Evolutionary conservation across 1,284 basidiomycete species (phyloP).

Genomic region (Ganoderma lucidum): DNA sequence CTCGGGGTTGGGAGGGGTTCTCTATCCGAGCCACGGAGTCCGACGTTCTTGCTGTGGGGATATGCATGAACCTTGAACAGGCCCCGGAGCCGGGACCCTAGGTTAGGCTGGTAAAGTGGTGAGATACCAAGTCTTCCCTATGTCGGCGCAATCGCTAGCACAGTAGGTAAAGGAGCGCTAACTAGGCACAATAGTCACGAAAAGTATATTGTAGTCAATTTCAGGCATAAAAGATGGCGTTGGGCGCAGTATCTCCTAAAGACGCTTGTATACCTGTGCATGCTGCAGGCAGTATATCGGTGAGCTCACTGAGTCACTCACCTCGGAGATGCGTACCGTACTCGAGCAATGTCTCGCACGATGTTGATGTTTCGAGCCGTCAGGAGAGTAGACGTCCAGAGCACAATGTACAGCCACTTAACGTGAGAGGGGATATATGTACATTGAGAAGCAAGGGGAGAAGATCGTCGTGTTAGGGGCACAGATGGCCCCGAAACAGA

Average conservation of each 20-base stretch:
- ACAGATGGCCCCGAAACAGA: constrained; percentile 35
- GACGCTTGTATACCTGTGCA: not conserved
- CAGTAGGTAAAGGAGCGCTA: not conserved
- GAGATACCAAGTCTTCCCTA: not conserved
- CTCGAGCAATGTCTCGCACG: not conserved
- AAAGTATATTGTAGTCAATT: constrained; percentile 24
- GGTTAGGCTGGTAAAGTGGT: not conserved
- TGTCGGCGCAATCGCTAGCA: not conserved
- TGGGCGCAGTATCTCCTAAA: not conserved
- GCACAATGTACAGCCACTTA: constrained; percentile 38
- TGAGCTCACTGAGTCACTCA: not conserved
- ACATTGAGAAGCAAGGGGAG: constrained; percentile 40
- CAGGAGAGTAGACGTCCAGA: constrained; percentile 31
- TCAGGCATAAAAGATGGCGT: not conserved
- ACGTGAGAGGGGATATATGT: constrained; percentile 42
- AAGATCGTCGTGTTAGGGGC: constrained; percentile 33
- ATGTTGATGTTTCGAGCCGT: constrained; percentile 2
- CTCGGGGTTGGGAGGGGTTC: constrained; percentile 2
- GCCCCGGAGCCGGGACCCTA: not conserved
- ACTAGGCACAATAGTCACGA: not conserved
- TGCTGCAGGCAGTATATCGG: not conserved
- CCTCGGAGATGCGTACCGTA: not conserved
- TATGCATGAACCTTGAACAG: not conserved
- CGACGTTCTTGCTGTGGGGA: not conserved
- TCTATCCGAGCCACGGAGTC: not conserved